Evolutionary conservation across 106 monocot species (phyloP), one percentile per base, ranked within the genome.

Genomic region (Posidonia australis): DNA sequence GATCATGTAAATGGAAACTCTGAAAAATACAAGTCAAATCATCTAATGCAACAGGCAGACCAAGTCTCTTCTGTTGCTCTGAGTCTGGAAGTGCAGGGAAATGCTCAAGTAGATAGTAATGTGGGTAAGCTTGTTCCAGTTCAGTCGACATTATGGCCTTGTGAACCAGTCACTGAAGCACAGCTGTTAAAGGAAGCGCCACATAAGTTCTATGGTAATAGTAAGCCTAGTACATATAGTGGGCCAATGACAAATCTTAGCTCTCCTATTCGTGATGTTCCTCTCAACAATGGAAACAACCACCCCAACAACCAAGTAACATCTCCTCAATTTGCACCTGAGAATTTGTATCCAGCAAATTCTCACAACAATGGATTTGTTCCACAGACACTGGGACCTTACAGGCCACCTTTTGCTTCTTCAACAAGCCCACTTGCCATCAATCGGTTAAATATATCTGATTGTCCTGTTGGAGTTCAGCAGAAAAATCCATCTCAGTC

Each of bases 401-500:
- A 60, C 19, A 32, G 32, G 11, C 56, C 75, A 20, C 54, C 75
- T 21, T 65, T 48, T 70, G 56, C 59, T 7, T 57, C 69, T 29
- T 26, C 68, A 18, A 19, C 75, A 58, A 76, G 51, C 30, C 25
- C 53, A 69, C 76, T 70, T 75, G 58, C 77, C 65, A 52, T 82
- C 10, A 69, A 21, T 66, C 65, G 29, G 43, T 49, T 66, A 53
- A 64, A 53, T 64, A 63, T 67, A 45, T 67, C 77, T 28, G 67
- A 53, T 27, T 51, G 57, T 65, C 77, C 82, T 46, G 47, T 28
- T 26, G n/a, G 54, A 59, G 10, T n/a, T n/a, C n/a, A n/a, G n/a
- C n/a, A n/a, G n/a, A n/a, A n/a, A n/a, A n/a, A n/a, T n/a, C n/a
- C n/a, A 29, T 63, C 22, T 76, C 61, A 79, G 74, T 23, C 58